These are phyloP conservation scores for Nicotiana otophora DNA, from an alignment of 257 asterid species.

Conservation along the genomic window DNA sequence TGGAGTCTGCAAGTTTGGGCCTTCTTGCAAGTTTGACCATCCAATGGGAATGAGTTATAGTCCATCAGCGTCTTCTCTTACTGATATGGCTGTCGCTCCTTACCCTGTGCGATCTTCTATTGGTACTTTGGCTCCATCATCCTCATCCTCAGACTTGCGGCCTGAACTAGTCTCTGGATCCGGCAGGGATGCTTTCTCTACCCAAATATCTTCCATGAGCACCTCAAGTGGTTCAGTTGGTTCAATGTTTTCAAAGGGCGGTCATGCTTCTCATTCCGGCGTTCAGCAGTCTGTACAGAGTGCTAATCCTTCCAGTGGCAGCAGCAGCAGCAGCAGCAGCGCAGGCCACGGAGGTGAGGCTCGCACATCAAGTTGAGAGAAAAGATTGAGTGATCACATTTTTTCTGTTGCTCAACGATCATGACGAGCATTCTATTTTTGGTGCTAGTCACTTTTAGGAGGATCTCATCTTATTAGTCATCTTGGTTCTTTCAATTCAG, in stretches of 20 bases:
- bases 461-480: slow-evolving; percentile 27
- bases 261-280: slow-evolving; percentile 32
- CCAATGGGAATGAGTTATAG: slow-evolving; percentile 81
- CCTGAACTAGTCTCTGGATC: slow-evolving; percentile 33
- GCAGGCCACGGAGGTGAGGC: slow-evolving; percentile 40
- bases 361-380: slow-evolving; percentile 48
- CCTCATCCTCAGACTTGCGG: slow-evolving; percentile 36
- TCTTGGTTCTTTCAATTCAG: slow-evolving; percentile 30
- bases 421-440: slow-evolving; percentile 22
- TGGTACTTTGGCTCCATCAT: slow-evolving; percentile 59
- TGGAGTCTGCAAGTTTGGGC: slow-evolving; percentile 86
- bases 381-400: slow-evolving; percentile 12
- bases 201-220: slow-evolving; percentile 27
- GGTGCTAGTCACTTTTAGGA: slow-evolving; percentile 31
- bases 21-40: slow-evolving; percentile 81
- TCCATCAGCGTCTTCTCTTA: slow-evolving; percentile 82
- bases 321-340: slow-evolving; percentile 5
- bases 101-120: slow-evolving; percentile 76
- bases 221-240: slow-evolving; percentile 34
- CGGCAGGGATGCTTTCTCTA: slow-evolving; percentile 21
- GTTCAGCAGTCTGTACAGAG: slow-evolving; percentile 40
- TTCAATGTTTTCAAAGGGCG: slow-evolving; percentile 42
- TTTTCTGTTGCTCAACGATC: slow-evolving; percentile 22
- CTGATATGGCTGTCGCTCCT: slow-evolving; percentile 92
- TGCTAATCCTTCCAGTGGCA: slow-evolving; percentile 25